These are phyloP conservation scores for Mollisiaceae sp. DNA, from an alignment of 2,329 filamentous ascomycete species.

Conservation along the genomic window DNA sequence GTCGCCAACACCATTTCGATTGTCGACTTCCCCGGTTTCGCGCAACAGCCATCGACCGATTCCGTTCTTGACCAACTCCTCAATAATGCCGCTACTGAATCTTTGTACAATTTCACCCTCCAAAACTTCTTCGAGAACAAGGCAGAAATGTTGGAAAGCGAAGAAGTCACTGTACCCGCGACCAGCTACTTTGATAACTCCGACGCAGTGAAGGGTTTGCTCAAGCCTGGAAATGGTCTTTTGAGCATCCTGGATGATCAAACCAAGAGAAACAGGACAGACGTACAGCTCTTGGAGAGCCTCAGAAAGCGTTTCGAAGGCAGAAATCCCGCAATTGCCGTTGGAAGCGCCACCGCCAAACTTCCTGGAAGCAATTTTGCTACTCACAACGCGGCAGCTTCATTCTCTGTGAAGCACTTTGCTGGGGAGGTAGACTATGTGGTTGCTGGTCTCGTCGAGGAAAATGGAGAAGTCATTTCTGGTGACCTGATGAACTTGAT, in stretches of 20 bases:
- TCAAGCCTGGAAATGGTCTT: slow-evolving; percentile 92
- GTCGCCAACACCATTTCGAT: slow-evolving; percentile 94
- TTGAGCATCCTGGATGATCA: slow-evolving; percentile 96
- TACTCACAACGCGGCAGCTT: slow-evolving; percentile 78
- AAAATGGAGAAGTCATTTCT: slow-evolving; percentile 95
- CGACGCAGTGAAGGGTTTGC: slow-evolving; percentile 86
- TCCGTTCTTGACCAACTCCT: slow-evolving; percentile 91
- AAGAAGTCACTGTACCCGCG: slow-evolving; percentile 87
- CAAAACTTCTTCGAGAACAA: slow-evolving; percentile 97
- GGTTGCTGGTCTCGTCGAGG: slow-evolving; percentile 84
- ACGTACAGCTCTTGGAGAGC: slow-evolving; percentile 89
- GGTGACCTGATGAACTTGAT: slow-evolving; percentile 96
- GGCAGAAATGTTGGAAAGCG: slow-evolving; percentile 89
- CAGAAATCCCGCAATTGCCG: slow-evolving; percentile 88
- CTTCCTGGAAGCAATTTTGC: slow-evolving; percentile 89
- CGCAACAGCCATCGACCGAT: slow-evolving; percentile 81
- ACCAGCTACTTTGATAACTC: slow-evolving; percentile 99
- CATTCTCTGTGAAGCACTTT: slow-evolving; percentile 93
- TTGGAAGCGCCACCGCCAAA: slow-evolving; percentile 74
- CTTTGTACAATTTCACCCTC: slow-evolving; percentile 88
- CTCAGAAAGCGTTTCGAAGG: slow-evolving; percentile 91
- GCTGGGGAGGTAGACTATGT: slow-evolving; percentile 96
- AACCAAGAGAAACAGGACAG: slow-evolving; percentile 84
- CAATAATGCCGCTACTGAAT: slow-evolving; percentile 92
- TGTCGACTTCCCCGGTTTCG: slow-evolving; percentile 95